Base-by-base conservation (phyloP, 371 early-diverging fungal species). In the Mucor indicus region DNA sequence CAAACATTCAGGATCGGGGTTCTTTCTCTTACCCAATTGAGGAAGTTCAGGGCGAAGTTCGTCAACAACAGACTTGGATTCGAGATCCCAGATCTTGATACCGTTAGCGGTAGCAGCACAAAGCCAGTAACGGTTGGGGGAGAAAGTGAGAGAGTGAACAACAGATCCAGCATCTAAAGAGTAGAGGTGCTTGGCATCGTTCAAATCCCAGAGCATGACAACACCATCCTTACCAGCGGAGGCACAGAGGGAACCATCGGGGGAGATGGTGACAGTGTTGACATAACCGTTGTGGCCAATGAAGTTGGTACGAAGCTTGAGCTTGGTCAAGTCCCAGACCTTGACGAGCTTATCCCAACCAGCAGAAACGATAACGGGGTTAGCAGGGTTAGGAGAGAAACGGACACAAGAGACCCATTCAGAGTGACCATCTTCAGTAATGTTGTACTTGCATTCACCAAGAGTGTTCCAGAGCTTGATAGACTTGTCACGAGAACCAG, bases 341-440 rank as follows among this genome's bases (percentile, higher is more conserved):
- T 96, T 96, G 77, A 98, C 94, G 57, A 93, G 77, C 85, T 93
- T 94, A 83, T 98, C 98, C 97, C 97, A 97, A 67, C 96, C 95
- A 73, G 87, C 80, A 44, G 94, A 93, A 46, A 97, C 93, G 69
- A 97, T 88, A 77, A 94, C 84, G 55, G 95, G 93, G 85, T 90
- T 95, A 62, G 79, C 81, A 53, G 92, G 87, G 91, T 95, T 95
- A 71, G 97, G 96, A 53, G 95, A 93, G 93, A 95, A 95, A 66
- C 92, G 84, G 62, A 97, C 96, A 83, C 91, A 90, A 47, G 94
- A 93, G 64, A 95, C 90, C 97, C 96, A 95, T 74, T 94, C 94
- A 68, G 85, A 67, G 92, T 96, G 97, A 60, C 89, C 87, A 59
- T 92, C 90, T 64, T 91, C 86, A 55, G 66, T 69, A 67, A 96